Percentiles rank a stretch among this genome's conserved stretches.
Evolutionary conservation across 2,329 filamentous ascomycete genomes (phyloP).

Genomic region (Exophiala alcalophila): DNA sequence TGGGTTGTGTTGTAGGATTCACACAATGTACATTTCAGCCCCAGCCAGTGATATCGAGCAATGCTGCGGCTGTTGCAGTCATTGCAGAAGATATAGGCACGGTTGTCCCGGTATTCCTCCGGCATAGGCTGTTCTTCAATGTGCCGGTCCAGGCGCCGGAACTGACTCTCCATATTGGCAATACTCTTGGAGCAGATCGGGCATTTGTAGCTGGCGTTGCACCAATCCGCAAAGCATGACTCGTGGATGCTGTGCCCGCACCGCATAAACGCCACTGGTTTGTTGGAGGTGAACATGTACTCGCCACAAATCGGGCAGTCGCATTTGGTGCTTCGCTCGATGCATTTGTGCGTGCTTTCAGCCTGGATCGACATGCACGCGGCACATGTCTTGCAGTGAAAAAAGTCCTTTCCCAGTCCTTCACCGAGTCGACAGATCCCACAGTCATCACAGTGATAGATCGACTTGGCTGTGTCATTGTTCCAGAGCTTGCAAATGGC

Average conservation of each 20-base stretch:
- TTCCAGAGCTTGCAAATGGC: slow-evolving; percentile 96
- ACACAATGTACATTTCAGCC: slow-evolving; percentile 72
- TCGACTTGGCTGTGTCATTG: slow-evolving; percentile 82
- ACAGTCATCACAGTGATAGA: slow-evolving; percentile 95
- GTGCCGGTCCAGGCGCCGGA: slow-evolving; percentile 82
- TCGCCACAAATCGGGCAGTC: slow-evolving; percentile 96
- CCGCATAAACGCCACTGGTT: slow-evolving; percentile 85
- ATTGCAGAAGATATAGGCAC: slow-evolving; percentile 85
- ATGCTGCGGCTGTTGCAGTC: slow-evolving; percentile 87
- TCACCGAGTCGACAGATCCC: slow-evolving; percentile 90
- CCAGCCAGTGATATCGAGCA: slow-evolving; percentile 90
- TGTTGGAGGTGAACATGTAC: slow-evolving; percentile 90
- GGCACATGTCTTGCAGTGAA: slow-evolving; percentile 96
- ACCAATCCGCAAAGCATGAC: slow-evolving; percentile 82
- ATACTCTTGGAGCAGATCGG: slow-evolving; percentile 95
- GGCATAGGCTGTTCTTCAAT: slow-evolving; percentile 94
- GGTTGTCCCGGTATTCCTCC: slow-evolving; percentile 71
- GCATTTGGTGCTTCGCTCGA: slow-evolving; percentile 89
- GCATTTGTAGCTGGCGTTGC: slow-evolving; percentile 88
- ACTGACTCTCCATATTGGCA: slow-evolving; percentile 96
- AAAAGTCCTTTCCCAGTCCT: slow-evolving; percentile 93
- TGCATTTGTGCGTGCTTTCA: slow-evolving; percentile 82
- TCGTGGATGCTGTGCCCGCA: slow-evolving; percentile 96
- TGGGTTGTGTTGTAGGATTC: slow-evolving; percentile 49
- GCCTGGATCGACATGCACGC: slow-evolving; percentile 91